Evolutionary conservation across 148 eudicot genomes (phyloP).

Genomic region (Cornus kousa): DNA sequence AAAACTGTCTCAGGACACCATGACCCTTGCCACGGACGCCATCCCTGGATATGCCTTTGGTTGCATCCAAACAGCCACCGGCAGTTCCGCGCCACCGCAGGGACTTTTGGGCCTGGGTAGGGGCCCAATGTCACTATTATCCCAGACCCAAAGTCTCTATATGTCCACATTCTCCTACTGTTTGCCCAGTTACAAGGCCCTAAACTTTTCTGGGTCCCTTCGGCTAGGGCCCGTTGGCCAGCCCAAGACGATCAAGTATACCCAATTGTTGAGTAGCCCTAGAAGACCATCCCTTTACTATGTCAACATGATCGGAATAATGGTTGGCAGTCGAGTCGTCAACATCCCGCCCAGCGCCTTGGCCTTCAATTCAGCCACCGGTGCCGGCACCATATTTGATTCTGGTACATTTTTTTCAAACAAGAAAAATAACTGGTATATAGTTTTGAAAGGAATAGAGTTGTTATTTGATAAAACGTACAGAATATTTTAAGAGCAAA

Average conservation of each 20-base stretch:
- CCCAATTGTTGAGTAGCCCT: conserved; percentile 69
- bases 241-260: conserved; percentile 57
- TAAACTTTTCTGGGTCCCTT: conserved; percentile 61
- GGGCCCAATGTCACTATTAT: conserved; percentile 72
- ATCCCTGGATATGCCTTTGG: conserved; percentile 64
- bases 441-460: too few species aligned
- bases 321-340: conserved; percentile 55
- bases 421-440: too few species aligned
- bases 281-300: conserved; percentile 77
- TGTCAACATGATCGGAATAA: conserved; percentile 66
- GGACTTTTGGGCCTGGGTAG: conserved; percentile 82
- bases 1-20: conserved; percentile 58
- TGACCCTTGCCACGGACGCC: conserved; percentile 61
- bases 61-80: conserved; percentile 56
- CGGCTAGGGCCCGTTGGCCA: conserved; percentile 73
- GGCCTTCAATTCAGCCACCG: conserved; percentile 68
- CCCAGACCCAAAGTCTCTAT: conserved; percentile 63
- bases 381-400: conserved; percentile 83
- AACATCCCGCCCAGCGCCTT: conserved; percentile 60
- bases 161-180: conserved; percentile 82
- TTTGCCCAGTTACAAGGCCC: conserved; percentile 60
- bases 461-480: too few species aligned
- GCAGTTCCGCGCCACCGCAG: conserved; percentile 63
- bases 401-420: conserved; percentile 39
- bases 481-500: too few species aligned